These are phyloP conservation scores for Hypoxylon rubiginosum DNA, from an alignment of 2,329 filamentous ascomycete species.

Conservation along the genomic window DNA sequence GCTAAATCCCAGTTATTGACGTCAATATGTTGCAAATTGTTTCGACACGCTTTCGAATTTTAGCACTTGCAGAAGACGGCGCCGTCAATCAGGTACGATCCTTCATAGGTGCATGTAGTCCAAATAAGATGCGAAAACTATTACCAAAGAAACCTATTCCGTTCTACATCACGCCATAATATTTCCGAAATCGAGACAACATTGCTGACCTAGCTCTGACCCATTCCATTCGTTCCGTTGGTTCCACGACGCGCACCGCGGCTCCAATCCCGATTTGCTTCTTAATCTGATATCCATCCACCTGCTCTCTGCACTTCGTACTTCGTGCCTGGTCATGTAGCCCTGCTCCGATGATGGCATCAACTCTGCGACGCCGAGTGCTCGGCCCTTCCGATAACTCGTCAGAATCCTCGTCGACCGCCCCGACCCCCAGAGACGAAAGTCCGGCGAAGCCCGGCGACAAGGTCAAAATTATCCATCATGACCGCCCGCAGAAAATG, in stretches of 20 bases:
- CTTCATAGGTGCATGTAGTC: constrained; percentile 3
- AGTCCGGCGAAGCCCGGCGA: constrained; percentile 53
- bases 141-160: background rate
- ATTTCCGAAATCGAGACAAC: constrained; percentile 3
- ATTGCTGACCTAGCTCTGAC: constrained; percentile 26
- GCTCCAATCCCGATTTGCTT: constrained; percentile 20
- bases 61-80: constrained; percentile 22
- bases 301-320: constrained; percentile 13
- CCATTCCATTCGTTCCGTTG: constrained; percentile 18
- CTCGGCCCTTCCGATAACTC: constrained; percentile 46
- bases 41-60: constrained; percentile 12
- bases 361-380: constrained; percentile 50
- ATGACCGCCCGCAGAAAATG: constrained; percentile 60
- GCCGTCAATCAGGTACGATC: constrained; percentile 31
- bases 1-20: constrained; percentile 23
- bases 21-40: constrained; percentile 38
- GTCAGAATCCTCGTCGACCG: constrained; percentile 50
- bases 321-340: constrained; percentile 46
- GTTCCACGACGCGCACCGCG: constrained; percentile 12
- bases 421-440: constrained; percentile 49
- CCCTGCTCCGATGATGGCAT: constrained; percentile 45
- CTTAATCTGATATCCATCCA: constrained; percentile 13
- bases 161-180: constrained; percentile 8
- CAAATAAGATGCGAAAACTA: constrained; percentile 5
- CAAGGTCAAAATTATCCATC: constrained; percentile 59